Evolutionary conservation across 1,139 yeast genomes (phyloP), one percentile per base, ranked within the genome.

Genomic region (Yamadazyma aaseri): DNA sequence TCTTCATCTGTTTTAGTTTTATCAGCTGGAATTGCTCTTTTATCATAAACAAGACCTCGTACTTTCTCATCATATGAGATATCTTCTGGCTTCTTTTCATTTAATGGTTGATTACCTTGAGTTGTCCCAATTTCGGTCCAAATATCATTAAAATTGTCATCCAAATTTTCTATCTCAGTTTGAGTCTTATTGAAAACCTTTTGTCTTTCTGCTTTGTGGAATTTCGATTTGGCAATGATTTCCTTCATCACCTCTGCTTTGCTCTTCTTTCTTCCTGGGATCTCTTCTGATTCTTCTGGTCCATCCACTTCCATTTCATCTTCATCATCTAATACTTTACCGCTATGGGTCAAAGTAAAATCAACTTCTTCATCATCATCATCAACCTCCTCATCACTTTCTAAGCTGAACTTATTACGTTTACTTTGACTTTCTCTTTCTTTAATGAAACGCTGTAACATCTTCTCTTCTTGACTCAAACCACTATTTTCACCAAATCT

Each of bases 161-260:
- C 97, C 44, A 94, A 73, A 42, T 80, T 86, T 47, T 76, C 78
- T 34, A 90, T 85, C 17, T 79, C 73, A 29, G 78, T 82, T 49
- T 79, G 83, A 26, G 84, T 75, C 51, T 81, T 76, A 34, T 80
- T 81, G 49, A 85, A 86, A 32, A 80, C 77, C 52, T 73, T 67
- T 60, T 94, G 97, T 52, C 98, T 79, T 60, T 89, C 95, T 32
- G 81, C 82, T 55, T 89, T 92, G 61, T 90, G 78, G 56, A 79
- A 79, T 56, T 94, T 94, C 8, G 97, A 87, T 60, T 94, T 94
- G 27, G 97, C 96, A 44, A 94, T 92, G 36, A 94, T 78, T 58
- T 94, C 99, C 50, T 86, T 81, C 98, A 94, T 92, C 26, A 94
- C 95, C 58, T 94, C 98, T 28, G 87, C 86, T 55, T 92, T 90